Conservation (phyloP, 2,329 filamentous ascomycete genomes). For the Hypocreales sp. region DNA sequence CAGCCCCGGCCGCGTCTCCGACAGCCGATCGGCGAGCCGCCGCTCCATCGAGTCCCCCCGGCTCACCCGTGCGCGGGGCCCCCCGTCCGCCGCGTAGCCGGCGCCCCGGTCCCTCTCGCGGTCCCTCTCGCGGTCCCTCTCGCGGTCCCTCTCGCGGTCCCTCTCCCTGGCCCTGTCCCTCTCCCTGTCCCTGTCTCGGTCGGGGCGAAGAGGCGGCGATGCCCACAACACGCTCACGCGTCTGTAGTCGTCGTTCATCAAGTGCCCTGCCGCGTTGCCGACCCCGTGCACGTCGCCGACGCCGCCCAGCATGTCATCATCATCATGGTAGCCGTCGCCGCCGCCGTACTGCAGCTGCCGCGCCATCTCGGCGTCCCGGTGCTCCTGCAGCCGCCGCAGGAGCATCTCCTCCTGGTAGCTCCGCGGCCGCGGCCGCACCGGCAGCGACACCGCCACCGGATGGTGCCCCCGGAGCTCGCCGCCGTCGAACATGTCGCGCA, state of each 20-base stretch:
- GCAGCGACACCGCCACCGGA: slow-evolving; percentile 6
- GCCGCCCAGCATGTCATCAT: slow-evolving; percentile 16
- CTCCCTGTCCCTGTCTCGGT: too few species aligned
- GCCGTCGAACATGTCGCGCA: slow-evolving; percentile 6
- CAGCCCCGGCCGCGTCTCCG: slow-evolving; percentile 22
- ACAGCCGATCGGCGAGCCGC: slow-evolving; percentile 33
- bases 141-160: too few species aligned
- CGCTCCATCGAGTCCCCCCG: slow-evolving; percentile 29
- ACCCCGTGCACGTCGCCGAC: slow-evolving; percentile 24
- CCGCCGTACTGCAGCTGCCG: slow-evolving; percentile 11
- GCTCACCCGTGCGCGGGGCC: slow-evolving; percentile 21
- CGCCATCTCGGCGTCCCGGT: slow-evolving; percentile 23
- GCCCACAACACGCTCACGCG: slow-evolving; percentile 2
- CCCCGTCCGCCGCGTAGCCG: slow-evolving; percentile 27
- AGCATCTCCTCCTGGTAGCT: slow-evolving; percentile 32
- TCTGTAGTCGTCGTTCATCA: slow-evolving; percentile 45
- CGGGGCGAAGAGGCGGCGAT: too few species aligned
- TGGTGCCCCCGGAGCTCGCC: slow-evolving; percentile 11
- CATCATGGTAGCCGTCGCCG: slow-evolving; percentile 26
- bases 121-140: too few species aligned
- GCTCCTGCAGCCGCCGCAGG: slow-evolving; percentile 29
- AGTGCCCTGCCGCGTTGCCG: slow-evolving; percentile 38
- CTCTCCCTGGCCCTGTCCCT: too few species aligned
- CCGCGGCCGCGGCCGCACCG: slow-evolving; percentile 9
- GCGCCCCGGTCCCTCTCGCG: too few species aligned